Conservation (phyloP, 768 basidiomycete genomes). For the Panaeolus cyanescens region DNA sequence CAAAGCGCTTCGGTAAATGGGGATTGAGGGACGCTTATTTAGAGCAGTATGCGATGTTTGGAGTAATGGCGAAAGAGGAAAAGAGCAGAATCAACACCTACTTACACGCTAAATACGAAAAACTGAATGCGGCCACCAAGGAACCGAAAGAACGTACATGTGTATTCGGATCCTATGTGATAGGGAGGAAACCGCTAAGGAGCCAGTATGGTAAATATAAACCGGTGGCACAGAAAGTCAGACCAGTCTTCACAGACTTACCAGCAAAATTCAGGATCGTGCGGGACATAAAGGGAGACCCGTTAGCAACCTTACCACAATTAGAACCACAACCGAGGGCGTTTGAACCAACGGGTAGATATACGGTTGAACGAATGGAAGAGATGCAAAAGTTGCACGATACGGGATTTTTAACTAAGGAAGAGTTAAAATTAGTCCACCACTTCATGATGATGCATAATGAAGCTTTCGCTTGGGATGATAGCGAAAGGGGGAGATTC, state of each 20-base stretch:
- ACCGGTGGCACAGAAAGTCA: constrained; percentile 25
- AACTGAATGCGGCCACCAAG: too few species aligned
- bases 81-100: too few species aligned
- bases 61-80: too few species aligned
- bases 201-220: constrained; percentile 35
- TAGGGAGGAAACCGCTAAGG: too few species aligned
- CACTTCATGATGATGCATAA: constrained; percentile 10
- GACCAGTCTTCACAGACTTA: constrained; percentile 21
- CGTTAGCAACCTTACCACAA: not conserved
- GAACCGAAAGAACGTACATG: too few species aligned
- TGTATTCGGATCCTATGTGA: too few species aligned
- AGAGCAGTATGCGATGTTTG: too few species aligned
- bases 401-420: constrained; percentile 5
- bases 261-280: constrained; percentile 27
- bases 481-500: constrained; percentile 14
- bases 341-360: not conserved
- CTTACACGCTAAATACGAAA: too few species aligned
- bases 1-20: too few species aligned
- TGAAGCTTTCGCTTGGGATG: constrained; percentile 20
- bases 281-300: not conserved
- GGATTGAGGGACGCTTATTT: too few species aligned
- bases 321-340: not conserved
- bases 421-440: constrained; percentile 19
- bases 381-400: not conserved
- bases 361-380: constrained; percentile 1